Conservation (phyloP, 2,329 filamentous ascomycete genomes). For the Cryphonectria radicalis region DNA sequence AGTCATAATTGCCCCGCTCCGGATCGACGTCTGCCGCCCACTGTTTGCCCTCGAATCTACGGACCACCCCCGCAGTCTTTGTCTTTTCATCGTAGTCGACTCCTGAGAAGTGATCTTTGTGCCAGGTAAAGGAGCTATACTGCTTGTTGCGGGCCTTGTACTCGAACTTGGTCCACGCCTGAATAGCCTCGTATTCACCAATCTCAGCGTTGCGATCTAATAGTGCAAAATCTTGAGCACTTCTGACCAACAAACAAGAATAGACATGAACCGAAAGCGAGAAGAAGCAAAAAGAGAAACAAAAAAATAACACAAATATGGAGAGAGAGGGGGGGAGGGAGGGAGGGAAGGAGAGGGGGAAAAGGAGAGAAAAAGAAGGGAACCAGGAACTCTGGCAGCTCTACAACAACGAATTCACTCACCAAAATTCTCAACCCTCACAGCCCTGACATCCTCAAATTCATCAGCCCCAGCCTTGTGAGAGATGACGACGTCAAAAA, state of each 20-base stretch:
- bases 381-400: neutral
- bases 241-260: neutral
- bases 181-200: constrained; percentile 62
- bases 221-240: constrained; percentile 16
- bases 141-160: constrained; percentile 63
- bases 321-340: too few species aligned
- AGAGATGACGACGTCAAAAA: constrained; percentile 74
- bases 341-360: too few species aligned
- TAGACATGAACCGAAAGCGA: neutral
- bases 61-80: constrained; percentile 61
- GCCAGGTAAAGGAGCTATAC: constrained; percentile 66
- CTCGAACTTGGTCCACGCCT: constrained; percentile 69
- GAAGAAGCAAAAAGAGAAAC: too few species aligned
- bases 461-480: constrained; percentile 72
- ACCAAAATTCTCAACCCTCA: constrained; percentile 60
- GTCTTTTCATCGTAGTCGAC: constrained; percentile 65
- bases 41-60: constrained; percentile 64
- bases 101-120: constrained; percentile 69
- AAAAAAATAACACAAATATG: neutral
- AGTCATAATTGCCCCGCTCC: constrained; percentile 65
- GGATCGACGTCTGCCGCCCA: constrained; percentile 62
- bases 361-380: too few species aligned
- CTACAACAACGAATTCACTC: constrained; percentile 34
- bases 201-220: constrained; percentile 59
- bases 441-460: constrained; percentile 60